Evolutionary conservation across 202 grass and related monocot species (phyloP).

Genomic region (Digitaria exilis): DNA sequence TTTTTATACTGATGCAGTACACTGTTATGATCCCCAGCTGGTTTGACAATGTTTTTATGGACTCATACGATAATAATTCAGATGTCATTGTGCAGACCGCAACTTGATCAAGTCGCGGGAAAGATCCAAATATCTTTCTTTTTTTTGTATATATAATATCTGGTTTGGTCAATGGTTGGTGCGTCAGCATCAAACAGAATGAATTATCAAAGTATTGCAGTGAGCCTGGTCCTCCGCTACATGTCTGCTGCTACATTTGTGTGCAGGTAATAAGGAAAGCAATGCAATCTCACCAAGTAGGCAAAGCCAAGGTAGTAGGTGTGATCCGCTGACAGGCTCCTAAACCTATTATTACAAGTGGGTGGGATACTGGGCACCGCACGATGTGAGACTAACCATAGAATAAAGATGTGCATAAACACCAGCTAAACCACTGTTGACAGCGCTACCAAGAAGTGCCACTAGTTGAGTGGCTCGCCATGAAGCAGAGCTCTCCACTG

Average conservation of each 20-base stretch:
- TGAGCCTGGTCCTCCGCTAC: constrained; percentile 16
- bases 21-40: neutral
- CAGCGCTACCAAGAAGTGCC: neutral
- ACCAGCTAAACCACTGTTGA: neutral
- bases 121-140: neutral
- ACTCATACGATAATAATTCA: neutral
- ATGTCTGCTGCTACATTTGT: neutral
- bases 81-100: neutral
- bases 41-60: neutral
- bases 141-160: neutral
- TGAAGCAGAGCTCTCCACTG: neutral
- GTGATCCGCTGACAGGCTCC: neutral
- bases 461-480: neutral
- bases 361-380: neutral
- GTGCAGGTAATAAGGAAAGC: constrained; percentile 21
- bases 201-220: neutral
- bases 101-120: neutral
- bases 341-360: neutral
- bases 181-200: constrained; percentile 33
- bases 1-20: neutral
- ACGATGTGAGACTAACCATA: constrained; percentile 2
- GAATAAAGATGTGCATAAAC: neutral
- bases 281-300: neutral
- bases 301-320: neutral
- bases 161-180: constrained; percentile 20